These are phyloP conservation scores for Annulohypoxylon bovei DNA, from an alignment of 495 filamentous ascomycete species.

Conservation along the genomic window DNA sequence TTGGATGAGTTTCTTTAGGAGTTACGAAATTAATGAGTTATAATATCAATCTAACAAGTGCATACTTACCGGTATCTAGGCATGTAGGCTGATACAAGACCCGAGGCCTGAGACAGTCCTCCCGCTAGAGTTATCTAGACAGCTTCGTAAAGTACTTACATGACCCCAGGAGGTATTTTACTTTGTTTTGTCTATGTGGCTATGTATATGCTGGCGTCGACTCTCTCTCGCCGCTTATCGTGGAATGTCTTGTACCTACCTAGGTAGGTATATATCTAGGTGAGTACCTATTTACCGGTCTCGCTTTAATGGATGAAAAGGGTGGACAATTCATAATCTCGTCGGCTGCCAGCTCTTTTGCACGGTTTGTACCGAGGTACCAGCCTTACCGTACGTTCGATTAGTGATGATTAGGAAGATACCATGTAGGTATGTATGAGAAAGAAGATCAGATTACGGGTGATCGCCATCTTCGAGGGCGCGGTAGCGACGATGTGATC, in stretches of 20 bases:
- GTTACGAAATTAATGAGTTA: not conserved
- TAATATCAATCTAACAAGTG: not conserved
- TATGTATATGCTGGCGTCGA: not conserved
- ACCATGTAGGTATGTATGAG: not conserved
- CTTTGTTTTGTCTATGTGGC: not conserved
- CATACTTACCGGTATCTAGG: not conserved
- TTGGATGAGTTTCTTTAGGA: not conserved
- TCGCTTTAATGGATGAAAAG: not conserved
- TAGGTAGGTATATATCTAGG: too few species aligned
- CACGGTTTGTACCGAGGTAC: not conserved
- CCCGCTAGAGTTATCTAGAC: not conserved
- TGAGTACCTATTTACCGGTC: not conserved
- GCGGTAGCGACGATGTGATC: conserved; percentile 13
- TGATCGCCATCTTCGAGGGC: conserved; percentile 8
- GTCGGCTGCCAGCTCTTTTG: not conserved
- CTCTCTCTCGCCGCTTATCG: not conserved
- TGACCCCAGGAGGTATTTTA: too few species aligned
- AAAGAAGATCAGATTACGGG: conserved; percentile 6
- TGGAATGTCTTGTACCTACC: not conserved
- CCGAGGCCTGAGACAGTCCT: conserved; percentile 10
- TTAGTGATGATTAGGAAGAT: too few species aligned
- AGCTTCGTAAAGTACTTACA: not conserved
- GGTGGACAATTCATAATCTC: not conserved
- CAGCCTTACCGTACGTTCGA: not conserved
- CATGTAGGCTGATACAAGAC: not conserved